Conservation (phyloP, 2,329 filamentous ascomycete genomes). For the Venturiaceae sp. region DNA sequence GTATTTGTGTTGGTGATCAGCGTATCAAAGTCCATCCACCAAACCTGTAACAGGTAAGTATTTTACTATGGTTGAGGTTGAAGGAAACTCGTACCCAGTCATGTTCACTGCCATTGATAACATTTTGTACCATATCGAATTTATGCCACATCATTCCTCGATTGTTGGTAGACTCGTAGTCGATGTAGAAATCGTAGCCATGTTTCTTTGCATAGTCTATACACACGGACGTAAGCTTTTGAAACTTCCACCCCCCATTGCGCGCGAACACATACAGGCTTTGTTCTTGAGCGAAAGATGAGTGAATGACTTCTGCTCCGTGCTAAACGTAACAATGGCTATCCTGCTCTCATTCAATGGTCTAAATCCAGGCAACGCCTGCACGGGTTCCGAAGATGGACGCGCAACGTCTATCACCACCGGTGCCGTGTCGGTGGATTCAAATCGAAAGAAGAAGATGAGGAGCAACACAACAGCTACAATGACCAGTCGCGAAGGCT, state of each 20-base stretch:
- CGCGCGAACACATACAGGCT: conserved; percentile 17
- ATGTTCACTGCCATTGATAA: conserved; percentile 22
- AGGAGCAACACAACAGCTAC: neutral
- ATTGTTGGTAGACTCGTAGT: conserved; percentile 25
- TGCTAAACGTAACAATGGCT: conserved; percentile 26
- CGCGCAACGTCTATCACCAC: neutral
- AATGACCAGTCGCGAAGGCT: neutral
- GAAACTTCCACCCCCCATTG: neutral
- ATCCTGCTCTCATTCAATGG: conserved; percentile 13
- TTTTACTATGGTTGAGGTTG: too few relatives aligned
- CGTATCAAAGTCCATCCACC: conserved; percentile 33
- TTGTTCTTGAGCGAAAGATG: conserved; percentile 27
- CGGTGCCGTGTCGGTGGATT: neutral
- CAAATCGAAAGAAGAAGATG: conserved; percentile 5
- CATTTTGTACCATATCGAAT: conserved; percentile 26
- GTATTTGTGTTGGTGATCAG: conserved; percentile 29
- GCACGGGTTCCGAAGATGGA: neutral
- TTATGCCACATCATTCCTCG: conserved; percentile 26
- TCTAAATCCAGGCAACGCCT: neutral
- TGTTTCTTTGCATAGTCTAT: conserved; percentile 29
- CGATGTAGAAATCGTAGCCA: conserved; percentile 28
- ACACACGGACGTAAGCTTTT: neutral
- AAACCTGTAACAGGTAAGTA: too few relatives aligned
- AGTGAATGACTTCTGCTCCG: conserved; percentile 25
- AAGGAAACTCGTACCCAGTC: too few relatives aligned